These are phyloP conservation scores for Periglandula ipomoeae DNA, from an alignment of 2,329 filamentous ascomycete species.

Conservation along the genomic window DNA sequence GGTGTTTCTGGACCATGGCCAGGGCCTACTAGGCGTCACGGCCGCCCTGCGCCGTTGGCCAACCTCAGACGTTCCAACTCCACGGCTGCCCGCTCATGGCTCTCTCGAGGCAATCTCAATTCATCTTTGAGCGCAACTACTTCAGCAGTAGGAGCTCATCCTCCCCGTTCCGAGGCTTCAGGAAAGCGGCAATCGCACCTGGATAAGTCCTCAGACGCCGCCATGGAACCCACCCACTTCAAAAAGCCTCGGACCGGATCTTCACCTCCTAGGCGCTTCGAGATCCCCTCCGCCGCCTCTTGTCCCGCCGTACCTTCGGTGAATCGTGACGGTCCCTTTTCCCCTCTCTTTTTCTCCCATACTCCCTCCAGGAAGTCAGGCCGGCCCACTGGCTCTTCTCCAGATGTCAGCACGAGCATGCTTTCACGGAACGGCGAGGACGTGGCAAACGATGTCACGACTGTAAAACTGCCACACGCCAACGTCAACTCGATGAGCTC, in stretches of 20 bases:
- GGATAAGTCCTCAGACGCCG: constrained; percentile 13
- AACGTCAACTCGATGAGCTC: constrained; percentile 40
- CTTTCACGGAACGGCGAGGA: constrained; percentile 36
- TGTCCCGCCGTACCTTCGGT: constrained; percentile 9
- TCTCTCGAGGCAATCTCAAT: background rate
- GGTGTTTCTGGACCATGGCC: constrained; percentile 10
- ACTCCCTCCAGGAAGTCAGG: constrained; percentile 26
- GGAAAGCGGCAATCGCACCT: constrained; percentile 18
- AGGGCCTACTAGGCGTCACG: constrained; percentile 8
- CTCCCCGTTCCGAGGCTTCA: constrained; percentile 9
- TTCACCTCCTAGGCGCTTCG: constrained; percentile 34
- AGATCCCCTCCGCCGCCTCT: constrained; percentile 27
- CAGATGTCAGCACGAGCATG: constrained; percentile 37
- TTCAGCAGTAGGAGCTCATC: constrained; percentile 3
- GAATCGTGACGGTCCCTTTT: constrained; percentile 30
- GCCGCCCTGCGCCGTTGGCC: constrained; percentile 9
- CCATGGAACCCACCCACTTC: constrained; percentile 26
- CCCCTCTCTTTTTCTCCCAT: constrained; percentile 45
- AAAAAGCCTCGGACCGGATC: constrained; percentile 42
- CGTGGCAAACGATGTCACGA: constrained; percentile 37
- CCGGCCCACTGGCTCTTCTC: constrained; percentile 29
- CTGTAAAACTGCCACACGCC: constrained; percentile 45
- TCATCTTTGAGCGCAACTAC: background rate
- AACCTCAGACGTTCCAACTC: background rate
- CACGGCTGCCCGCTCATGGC: background rate